Base-by-base conservation (phyloP, 1,284 basidiomycete genomes). In the Albatrellus sp. region DNA sequence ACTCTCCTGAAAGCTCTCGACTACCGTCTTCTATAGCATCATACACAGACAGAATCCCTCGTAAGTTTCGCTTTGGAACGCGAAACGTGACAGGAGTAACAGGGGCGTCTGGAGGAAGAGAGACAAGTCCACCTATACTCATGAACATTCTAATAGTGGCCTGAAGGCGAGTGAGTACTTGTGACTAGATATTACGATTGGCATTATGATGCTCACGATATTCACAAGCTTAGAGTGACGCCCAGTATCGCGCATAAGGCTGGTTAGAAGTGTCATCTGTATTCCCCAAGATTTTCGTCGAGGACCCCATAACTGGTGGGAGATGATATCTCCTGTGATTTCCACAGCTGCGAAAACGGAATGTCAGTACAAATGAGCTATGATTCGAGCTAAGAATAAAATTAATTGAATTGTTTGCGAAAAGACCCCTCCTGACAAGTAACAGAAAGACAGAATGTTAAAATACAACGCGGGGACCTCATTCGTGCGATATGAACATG, bases 81-180 rank as follows among this genome's bases (percentile, higher is more conserved):
- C 70, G 73, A 60, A 97, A 98, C 0, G 90, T 91, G 42, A 98
- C 88, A 5, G 94, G 93, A 1, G 94, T 98, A 40, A 97, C 87
- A 40, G 98, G 72, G 3, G 93, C 93, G 60, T 97, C 92, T 8
- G 89, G 86, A 2, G 96, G 91, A 0, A 93, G 71, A 1, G 94
- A 94, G 4, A 90, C 77, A 44, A 93, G 73, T 14, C 86, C 82
- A 29, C 80, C 78, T 33, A 97, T 66, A 48, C 83, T 76, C 71
- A 96, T 87, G 47, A 90, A 67, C 61, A 78, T 73, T 17, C 94
- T 80, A 38, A 92, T 75, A 39, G 78, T 80, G 34, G 69, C 63
- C 82, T 87, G 54, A 13, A 31, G 28, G 29, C 20, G 20, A 10
- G 37, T 20, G 13, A 24, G 12, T 16, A 39, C 7, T 19, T 17